Percentiles rank a stretch among this genome's conserved stretches.
Conservation (phyloP, 192 early-diverging fungal species). For the Coemansia sp. region DNA sequence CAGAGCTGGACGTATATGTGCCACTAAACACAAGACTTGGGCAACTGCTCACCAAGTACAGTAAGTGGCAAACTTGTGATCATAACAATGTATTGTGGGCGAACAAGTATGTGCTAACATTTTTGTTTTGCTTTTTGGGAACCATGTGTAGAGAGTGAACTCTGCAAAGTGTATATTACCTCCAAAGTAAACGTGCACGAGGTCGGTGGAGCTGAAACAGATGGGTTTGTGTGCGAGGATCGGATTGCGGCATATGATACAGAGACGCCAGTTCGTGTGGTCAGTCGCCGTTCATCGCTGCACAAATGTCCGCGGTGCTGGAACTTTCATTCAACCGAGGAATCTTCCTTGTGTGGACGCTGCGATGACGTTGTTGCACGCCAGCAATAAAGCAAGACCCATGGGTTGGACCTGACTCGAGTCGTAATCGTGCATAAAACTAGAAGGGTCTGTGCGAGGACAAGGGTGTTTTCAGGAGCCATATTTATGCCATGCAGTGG, state of each 20-base stretch:
- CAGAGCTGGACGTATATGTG: constrained; percentile 42
- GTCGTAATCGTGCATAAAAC: neutral
- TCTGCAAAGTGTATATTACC: constrained; percentile 36
- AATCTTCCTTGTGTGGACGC: constrained; percentile 60
- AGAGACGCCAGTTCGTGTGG: constrained; percentile 37
- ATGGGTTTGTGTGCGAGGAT: constrained; percentile 16
- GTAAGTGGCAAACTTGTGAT: constrained; percentile 3
- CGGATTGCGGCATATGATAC: constrained; percentile 19
- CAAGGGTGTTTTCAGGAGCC: neutral
- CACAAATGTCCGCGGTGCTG: constrained; percentile 84
- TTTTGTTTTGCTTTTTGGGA: constrained; percentile 1
- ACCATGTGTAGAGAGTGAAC: constrained; percentile 20
- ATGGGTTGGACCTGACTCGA: neutral
- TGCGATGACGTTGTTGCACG: constrained; percentile 52
- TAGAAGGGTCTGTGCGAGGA: neutral
- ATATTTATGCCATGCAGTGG: neutral
- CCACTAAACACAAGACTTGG: constrained; percentile 27
- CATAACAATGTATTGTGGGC: neutral
- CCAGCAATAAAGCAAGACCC: neutral
- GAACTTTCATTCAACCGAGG: constrained; percentile 58
- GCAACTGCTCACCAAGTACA: constrained; percentile 18
- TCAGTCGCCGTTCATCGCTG: constrained; percentile 49
- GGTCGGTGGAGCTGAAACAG: neutral
- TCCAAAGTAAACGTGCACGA: constrained; percentile 24
- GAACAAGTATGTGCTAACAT: neutral